These are phyloP conservation scores for Pythium utonaiense DNA, from an alignment of 352 stramenopile species.

Conservation along the genomic window DNA sequence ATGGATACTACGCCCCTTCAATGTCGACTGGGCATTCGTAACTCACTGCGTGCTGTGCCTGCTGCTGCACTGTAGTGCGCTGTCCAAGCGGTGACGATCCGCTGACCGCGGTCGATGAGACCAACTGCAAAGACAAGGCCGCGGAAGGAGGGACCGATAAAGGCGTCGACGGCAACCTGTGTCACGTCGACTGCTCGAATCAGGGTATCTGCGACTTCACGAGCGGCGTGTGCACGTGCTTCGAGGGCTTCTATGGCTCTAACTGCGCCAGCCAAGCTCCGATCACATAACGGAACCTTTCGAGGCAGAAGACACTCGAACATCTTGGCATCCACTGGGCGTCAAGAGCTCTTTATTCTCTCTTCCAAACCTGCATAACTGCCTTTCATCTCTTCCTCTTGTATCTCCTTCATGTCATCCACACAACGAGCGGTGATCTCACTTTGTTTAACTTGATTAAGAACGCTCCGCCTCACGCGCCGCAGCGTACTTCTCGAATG, in stretches of 20 bases:
- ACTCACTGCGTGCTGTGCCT: neutral
- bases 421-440: neutral
- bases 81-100: slow-evolving; percentile 89
- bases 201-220: slow-evolving; percentile 71
- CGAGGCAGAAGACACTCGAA: neutral
- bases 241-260: slow-evolving; percentile 71
- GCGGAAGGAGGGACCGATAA: slow-evolving; percentile 37
- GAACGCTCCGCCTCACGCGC: slow-evolving; percentile 42
- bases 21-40: neutral
- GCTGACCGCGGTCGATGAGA: slow-evolving; percentile 78
- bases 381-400: neutral
- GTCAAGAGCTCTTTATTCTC: slow-evolving; percentile 2
- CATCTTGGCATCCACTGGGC: neutral
- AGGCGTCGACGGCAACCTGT: slow-evolving; percentile 48
- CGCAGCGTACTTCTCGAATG: slow-evolving; percentile 72
- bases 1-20: neutral
- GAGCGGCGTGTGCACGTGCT: slow-evolving; percentile 65
- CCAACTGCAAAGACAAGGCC: slow-evolving; percentile 63
- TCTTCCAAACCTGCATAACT: neutral
- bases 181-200: slow-evolving; percentile 77
- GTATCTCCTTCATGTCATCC: neutral
- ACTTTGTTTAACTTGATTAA: slow-evolving; percentile 27
- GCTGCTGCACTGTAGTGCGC: slow-evolving; percentile 35
- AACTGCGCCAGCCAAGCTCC: slow-evolving; percentile 72
- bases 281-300: slow-evolving; percentile 16